Conservation (phyloP, 768 basidiomycete genomes). For the Pulveroboletus ravenelii region DNA sequence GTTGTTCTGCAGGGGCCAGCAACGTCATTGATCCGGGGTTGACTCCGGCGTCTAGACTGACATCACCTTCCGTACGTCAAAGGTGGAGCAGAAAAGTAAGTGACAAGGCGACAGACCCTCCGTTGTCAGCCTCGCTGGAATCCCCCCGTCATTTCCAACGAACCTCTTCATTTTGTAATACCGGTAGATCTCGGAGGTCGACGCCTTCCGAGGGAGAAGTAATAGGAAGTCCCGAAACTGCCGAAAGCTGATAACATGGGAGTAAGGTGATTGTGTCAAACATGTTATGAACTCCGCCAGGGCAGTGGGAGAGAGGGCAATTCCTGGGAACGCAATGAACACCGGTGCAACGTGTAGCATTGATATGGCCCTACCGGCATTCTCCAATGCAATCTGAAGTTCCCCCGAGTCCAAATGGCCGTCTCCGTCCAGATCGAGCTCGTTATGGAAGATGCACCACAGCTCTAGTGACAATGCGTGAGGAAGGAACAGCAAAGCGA, state of each 20-base stretch:
- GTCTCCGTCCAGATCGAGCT: conserved; percentile 86
- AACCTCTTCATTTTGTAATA: conserved; percentile 71
- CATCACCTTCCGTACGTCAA: conserved; percentile 56
- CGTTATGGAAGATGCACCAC: conserved; percentile 88
- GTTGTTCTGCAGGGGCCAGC: conserved; percentile 8
- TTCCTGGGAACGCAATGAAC: conserved; percentile 45
- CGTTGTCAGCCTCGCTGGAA: conserved; percentile 79
- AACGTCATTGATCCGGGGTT: conserved; percentile 40
- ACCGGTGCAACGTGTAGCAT: conserved; percentile 20
- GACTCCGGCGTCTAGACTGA: conserved; percentile 73
- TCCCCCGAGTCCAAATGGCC: conserved; percentile 71
- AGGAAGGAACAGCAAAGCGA: conserved; percentile 14
- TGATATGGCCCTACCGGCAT: conserved; percentile 53
- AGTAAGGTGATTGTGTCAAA: conserved; percentile 67
- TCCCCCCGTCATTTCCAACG: conserved; percentile 71
- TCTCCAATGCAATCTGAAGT: conserved; percentile 54
- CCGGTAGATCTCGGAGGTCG: conserved; percentile 79
- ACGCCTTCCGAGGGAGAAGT: conserved; percentile 75
- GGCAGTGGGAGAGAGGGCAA: conserved; percentile 62
- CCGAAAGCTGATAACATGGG: conserved; percentile 67
- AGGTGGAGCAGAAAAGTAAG: conserved; percentile 13
- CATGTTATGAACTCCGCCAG: conserved; percentile 77
- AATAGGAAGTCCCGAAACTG: conserved; percentile 91
- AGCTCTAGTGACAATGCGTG: conserved; percentile 50
- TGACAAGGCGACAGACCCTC: conserved; percentile 55